A percentile compares a stretch with the other conserved stretches of the same genome.
These are phyloP conservation scores for Penicillium fimorum DNA, from an alignment of 495 filamentous ascomycete species.

Conservation along the genomic window DNA sequence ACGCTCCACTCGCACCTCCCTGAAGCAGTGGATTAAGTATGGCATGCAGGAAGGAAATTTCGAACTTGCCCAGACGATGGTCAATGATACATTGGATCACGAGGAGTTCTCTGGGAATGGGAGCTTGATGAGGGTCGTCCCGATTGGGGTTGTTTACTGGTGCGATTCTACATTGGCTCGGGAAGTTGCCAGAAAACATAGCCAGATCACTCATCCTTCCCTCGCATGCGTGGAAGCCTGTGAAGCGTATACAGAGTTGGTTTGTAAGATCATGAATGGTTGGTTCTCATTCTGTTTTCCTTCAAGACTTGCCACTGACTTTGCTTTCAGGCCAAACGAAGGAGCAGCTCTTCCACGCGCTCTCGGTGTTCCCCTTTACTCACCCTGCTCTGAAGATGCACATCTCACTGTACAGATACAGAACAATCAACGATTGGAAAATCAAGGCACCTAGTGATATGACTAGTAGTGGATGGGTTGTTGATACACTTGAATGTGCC, in stretches of 20 bases:
- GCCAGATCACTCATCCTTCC: constrained; percentile 41
- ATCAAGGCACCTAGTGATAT: constrained; percentile 21
- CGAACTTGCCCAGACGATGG: constrained; percentile 7
- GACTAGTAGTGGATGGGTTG: constrained; percentile 43
- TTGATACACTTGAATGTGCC: constrained; percentile 46
- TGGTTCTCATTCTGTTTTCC: not conserved
- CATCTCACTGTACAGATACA: constrained; percentile 21
- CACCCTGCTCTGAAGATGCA: constrained; percentile 22
- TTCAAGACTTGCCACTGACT: not conserved
- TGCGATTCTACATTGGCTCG: constrained; percentile 20
- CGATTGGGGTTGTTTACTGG: constrained; percentile 36
- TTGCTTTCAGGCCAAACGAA: constrained; percentile 22
- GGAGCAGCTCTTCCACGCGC: constrained; percentile 12
- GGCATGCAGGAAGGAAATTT: constrained; percentile 3
- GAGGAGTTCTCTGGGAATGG: constrained; percentile 42
- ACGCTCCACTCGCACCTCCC: constrained; percentile 31
- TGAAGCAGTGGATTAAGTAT: constrained; percentile 32
- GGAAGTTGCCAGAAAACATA: constrained; percentile 27
- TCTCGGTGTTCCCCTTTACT: constrained; percentile 22
- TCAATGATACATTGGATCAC: constrained; percentile 13
- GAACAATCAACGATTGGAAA: constrained; percentile 20
- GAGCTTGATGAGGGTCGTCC: constrained; percentile 46
- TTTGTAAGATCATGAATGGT: constrained; percentile 27
- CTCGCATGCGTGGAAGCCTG: constrained; percentile 42
- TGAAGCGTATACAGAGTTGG: constrained; percentile 37